phyloP scores from a whole-genome alignment of 2,329 filamentous ascomycete genomes.

The Colletotrichum magnum region DNA sequence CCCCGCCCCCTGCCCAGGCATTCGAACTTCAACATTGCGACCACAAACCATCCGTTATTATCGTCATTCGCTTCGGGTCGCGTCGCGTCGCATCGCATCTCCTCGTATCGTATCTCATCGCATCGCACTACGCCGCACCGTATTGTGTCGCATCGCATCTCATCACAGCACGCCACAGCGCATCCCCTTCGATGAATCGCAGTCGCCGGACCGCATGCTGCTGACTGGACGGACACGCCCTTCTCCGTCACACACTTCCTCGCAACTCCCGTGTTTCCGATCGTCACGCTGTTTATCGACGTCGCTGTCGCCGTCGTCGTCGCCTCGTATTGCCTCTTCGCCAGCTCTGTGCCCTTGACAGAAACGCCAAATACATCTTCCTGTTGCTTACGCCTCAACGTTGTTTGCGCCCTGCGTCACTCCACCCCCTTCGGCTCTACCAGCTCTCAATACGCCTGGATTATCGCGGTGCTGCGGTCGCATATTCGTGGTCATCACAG shows the following conservation, averaged over 20 bases:
- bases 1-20: not conserved
- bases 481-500: conserved; percentile 18
- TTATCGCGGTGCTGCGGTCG: conserved; percentile 19
- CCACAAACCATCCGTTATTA: not conserved
- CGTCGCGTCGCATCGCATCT: not conserved
- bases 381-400: no score
- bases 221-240: conserved; percentile 30
- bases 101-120: conserved; percentile 3
- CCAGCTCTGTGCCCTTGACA: no score
- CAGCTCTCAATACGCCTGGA: not conserved
- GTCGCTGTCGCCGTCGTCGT: no score
- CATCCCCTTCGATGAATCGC: no score
- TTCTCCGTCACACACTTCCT: conserved; percentile 11
- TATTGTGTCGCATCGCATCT: no score
- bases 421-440: no score
- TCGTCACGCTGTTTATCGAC: no score
- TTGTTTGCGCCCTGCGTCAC: no score
- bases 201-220: conserved; percentile 12
- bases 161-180: not conserved
- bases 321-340: no score
- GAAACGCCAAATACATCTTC: no score
- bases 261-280: no score
- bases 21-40: not conserved
- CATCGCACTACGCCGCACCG: not conserved
- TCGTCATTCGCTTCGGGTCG: not conserved